Conservation (phyloP, 1,284 basidiomycete species). For the Ceratobasidium sp. region DNA sequence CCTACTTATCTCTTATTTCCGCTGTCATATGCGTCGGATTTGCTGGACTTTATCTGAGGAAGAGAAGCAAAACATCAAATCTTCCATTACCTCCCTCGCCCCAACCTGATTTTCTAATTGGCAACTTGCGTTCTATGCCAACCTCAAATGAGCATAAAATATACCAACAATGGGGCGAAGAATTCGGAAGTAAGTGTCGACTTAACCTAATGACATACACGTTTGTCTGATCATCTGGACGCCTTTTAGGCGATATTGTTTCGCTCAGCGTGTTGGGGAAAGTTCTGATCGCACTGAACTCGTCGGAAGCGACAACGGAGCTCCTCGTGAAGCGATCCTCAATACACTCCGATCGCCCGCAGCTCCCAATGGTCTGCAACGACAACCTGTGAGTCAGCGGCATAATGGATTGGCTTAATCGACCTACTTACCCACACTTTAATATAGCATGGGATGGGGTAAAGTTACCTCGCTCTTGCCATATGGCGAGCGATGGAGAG, state of each 20-base stretch:
- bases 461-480: slow-evolving; percentile 12
- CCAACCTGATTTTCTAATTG: slow-evolving; percentile 17
- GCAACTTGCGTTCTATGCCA: slow-evolving; percentile 20
- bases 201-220: background rate
- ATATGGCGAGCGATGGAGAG: slow-evolving; percentile 39
- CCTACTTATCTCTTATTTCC: too few relatives aligned
- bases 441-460: slow-evolving; percentile 21
- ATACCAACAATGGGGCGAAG: slow-evolving; percentile 24
- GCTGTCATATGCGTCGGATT: too few relatives aligned
- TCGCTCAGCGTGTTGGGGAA: slow-evolving; percentile 44
- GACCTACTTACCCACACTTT: background rate
- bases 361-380: slow-evolving; percentile 42
- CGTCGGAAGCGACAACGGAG: slow-evolving; percentile 43
- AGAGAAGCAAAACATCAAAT: too few relatives aligned
- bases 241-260: slow-evolving; percentile 37
- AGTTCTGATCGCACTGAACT: slow-evolving; percentile 47
- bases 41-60: too few relatives aligned
- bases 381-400: background rate
- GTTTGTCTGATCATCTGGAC: background rate
- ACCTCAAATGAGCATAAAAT: slow-evolving; percentile 19
- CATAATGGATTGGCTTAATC: too few relatives aligned
- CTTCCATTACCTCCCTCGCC: slow-evolving; percentile 21
- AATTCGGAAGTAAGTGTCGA: slow-evolving; percentile 5
- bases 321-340: slow-evolving; percentile 45
- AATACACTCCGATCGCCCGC: slow-evolving; percentile 45